phyloP scores from a whole-genome alignment of 1,284 basidiomycete species.

The Sanghuangporus weigelae region DNA sequence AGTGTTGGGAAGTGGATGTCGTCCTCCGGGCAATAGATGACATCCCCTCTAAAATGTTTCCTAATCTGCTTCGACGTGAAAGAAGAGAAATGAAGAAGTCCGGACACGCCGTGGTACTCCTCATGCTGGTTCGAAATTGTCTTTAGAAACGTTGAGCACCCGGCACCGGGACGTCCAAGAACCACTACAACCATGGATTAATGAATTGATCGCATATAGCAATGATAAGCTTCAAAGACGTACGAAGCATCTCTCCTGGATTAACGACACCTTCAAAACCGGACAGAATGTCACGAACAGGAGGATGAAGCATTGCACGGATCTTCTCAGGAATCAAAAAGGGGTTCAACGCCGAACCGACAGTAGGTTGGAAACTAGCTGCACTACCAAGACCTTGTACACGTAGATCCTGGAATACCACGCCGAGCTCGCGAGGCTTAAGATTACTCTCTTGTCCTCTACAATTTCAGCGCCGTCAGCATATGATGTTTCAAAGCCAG shows the following conservation, averaged over 20 bases:
- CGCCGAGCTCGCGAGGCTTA: slow-evolving; percentile 16
- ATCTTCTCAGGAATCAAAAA: slow-evolving; percentile 14
- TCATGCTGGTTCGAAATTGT: slow-evolving; percentile 34
- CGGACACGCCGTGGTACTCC: slow-evolving; percentile 31
- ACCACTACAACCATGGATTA: slow-evolving; percentile 24
- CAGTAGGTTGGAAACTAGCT: slow-evolving; percentile 22
- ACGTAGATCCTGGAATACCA: slow-evolving; percentile 21
- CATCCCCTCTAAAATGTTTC: slow-evolving; percentile 24
- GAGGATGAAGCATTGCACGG: slow-evolving; percentile 20
- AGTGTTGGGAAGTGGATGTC: slow-evolving; percentile 36
- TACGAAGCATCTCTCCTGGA: slow-evolving; percentile 36
- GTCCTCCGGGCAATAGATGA: slow-evolving; percentile 23
- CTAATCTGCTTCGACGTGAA: slow-evolving; percentile 23
- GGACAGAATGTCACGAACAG: slow-evolving; percentile 25
- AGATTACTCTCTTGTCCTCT: slow-evolving; percentile 9
- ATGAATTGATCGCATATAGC: neutral
- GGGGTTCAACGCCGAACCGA: slow-evolving; percentile 24
- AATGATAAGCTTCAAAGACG: slow-evolving; percentile 1
- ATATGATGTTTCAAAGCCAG: neutral
- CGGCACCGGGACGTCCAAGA: slow-evolving; percentile 35
- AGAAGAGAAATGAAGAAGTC: slow-evolving; percentile 32
- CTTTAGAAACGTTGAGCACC: slow-evolving; percentile 38
- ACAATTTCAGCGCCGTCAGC: neutral
- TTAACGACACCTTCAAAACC: slow-evolving; percentile 29
- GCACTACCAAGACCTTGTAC: slow-evolving; percentile 23